These are phyloP conservation scores for Penicillium griseofulvum DNA, from an alignment of 2,329 filamentous ascomycete species.

Conservation along the genomic window DNA sequence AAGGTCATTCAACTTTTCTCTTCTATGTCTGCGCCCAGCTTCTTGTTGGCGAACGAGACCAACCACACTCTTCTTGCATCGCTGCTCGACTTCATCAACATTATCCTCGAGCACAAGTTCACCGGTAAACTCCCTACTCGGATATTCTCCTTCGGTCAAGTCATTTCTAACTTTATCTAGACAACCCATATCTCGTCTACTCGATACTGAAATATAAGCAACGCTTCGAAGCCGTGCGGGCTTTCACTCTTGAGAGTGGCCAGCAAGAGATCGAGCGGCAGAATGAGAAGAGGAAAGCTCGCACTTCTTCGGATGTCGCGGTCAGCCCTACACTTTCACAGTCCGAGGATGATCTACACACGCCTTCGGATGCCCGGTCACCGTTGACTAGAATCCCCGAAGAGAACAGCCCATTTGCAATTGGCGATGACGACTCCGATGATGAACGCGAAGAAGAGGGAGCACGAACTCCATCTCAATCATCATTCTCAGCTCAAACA, in stretches of 20 bases:
- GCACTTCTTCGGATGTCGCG: slow-evolving; percentile 34
- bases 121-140: slow-evolving; percentile 54
- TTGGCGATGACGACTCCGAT: slow-evolving; percentile 70
- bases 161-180: slow-evolving; percentile 44
- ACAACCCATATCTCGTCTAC: slow-evolving; percentile 79
- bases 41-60: slow-evolving; percentile 85
- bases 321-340: slow-evolving; percentile 38
- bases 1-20: slow-evolving; percentile 85
- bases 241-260: slow-evolving; percentile 87
- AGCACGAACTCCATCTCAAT: slow-evolving; percentile 58
- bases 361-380: slow-evolving; percentile 52
- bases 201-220: slow-evolving; percentile 75
- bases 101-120: slow-evolving; percentile 86
- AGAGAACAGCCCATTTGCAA: slow-evolving; percentile 79
- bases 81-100: slow-evolving; percentile 82
- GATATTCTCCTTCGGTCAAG: neutral
- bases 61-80: slow-evolving; percentile 81
- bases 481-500: slow-evolving; percentile 54
- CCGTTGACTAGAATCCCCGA: slow-evolving; percentile 69
- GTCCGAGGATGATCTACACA: slow-evolving; percentile 41
- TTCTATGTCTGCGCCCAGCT: slow-evolving; percentile 90
- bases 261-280: slow-evolving; percentile 86
- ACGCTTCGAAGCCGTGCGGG: slow-evolving; percentile 77
- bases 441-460: slow-evolving; percentile 59
- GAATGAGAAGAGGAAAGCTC: slow-evolving; percentile 67